These are phyloP conservation scores for Colletotrichum sidae DNA, from an alignment of 2,329 filamentous ascomycete species.

Conservation along the genomic window DNA sequence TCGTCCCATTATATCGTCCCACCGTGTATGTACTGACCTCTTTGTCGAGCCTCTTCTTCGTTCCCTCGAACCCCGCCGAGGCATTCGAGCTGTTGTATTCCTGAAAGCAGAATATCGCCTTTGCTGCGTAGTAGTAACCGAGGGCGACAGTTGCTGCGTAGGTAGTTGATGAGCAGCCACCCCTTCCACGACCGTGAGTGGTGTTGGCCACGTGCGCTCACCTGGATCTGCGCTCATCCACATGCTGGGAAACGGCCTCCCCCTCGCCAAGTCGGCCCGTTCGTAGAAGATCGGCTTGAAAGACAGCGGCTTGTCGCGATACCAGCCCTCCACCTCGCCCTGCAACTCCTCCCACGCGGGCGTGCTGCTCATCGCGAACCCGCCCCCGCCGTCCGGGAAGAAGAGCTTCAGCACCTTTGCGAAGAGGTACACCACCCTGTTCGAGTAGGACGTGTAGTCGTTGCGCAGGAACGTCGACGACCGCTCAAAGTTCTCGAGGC, in stretches of 20 bases:
- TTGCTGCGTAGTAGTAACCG: slow-evolving; percentile 50
- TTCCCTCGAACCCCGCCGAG: slow-evolving; percentile 26
- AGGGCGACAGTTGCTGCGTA: slow-evolving; percentile 46
- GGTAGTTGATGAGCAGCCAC: background rate
- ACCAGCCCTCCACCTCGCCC: slow-evolving; percentile 44
- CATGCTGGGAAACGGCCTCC: slow-evolving; percentile 47
- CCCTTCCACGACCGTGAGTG: background rate
- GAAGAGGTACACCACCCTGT: slow-evolving; percentile 40
- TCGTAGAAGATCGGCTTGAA: slow-evolving; percentile 49
- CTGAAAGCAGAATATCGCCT: slow-evolving; percentile 37
- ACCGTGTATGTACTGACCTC: slow-evolving; percentile 10
- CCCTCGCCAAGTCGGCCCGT: slow-evolving; percentile 39
- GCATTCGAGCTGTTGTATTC: slow-evolving; percentile 29
- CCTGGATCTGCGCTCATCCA: slow-evolving; percentile 51
- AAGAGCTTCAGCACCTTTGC: slow-evolving; percentile 42
- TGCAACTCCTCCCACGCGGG: slow-evolving; percentile 18
- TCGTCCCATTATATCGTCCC: background rate
- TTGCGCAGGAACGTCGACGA: slow-evolving; percentile 35
- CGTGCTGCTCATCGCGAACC: background rate
- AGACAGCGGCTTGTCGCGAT: slow-evolving; percentile 43
- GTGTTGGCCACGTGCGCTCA: slow-evolving; percentile 29
- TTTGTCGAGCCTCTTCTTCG: slow-evolving; percentile 20
- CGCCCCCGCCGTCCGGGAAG: slow-evolving; percentile 14
- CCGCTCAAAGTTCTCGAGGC: slow-evolving; percentile 38
- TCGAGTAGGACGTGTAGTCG: slow-evolving; percentile 39